Base-by-base conservation (phyloP, 768 basidiomycete species). In the Inosperma sp. region DNA sequence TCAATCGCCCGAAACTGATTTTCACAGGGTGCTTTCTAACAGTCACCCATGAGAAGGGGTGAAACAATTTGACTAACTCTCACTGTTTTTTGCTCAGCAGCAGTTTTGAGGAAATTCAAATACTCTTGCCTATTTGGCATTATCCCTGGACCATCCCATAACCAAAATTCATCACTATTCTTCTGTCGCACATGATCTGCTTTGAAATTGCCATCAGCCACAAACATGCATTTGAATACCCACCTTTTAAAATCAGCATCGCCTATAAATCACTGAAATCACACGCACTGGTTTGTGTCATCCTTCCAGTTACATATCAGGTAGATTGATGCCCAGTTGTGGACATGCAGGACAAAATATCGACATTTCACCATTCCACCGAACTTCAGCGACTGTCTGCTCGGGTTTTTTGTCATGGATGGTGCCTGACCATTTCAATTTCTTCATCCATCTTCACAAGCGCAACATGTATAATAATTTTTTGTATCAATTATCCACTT, bases 21-120 rank as follows among this genome's bases (percentile, higher is more conserved):
- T 42, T 53, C 55, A 14, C 55, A 56, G 14, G 52, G 42, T 3
- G 52, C 55, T 37, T 56, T 56, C 55, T 56, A 45, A n/a, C n/a
- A 10, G 19, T 40, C 19, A 4, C 19, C 12, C 10, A 9, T 9
- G 19, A 23, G 5, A 43, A 16, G 9, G 31, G 9, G 31, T 33
- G 9, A 33, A 9, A 3, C 16, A 43, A 23, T 4, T 25, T 14
- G 7, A 23, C 3, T 4, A 23, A 13, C 21, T 6, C 40, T 19
- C 17, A 49, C 48, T 9, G 48, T 40, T 25, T 4, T 2, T 26
- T 12, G 9, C 29, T 49, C 48, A 2, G 16, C 3, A 3, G 48
- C 48, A 3, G 10, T 1, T 21, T 17, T 25, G 5, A 39, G 5
- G 29, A 40, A 49, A 2, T 10, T n/a, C 4, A 7, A 3, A 12